A percentile compares a stretch with the other conserved stretches of the same genome.
Evolutionary conservation across 2,329 filamentous ascomycete genomes (phyloP).

Genomic region (Coniella lustricola): DNA sequence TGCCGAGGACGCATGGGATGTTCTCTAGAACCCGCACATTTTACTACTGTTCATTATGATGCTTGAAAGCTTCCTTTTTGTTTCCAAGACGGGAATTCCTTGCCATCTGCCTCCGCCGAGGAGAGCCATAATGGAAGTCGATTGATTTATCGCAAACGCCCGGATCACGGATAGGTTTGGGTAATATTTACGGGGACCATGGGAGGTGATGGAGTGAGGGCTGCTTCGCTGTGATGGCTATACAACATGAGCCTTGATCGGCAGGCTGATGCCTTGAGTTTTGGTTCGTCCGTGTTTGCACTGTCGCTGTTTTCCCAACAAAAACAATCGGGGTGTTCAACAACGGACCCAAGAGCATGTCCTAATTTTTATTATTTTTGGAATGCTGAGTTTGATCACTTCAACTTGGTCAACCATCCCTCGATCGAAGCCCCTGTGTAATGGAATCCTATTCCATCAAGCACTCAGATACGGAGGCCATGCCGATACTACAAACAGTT

Average conservation of each 20-base stretch:
- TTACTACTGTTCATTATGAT: background rate
- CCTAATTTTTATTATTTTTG: too few species aligned
- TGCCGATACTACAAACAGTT: background rate
- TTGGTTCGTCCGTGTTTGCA: conserved; percentile 62
- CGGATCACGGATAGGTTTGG: too few species aligned
- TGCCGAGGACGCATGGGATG: conserved; percentile 91
- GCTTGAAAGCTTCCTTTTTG: background rate
- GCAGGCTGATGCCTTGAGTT: conserved; percentile 35
- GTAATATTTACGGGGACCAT: conserved; percentile 8
- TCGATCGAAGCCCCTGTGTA: conserved; percentile 17
- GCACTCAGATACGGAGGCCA: background rate
- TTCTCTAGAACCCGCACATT: conserved; percentile 49
- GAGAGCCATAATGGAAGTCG: background rate
- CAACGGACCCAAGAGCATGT: conserved; percentile 62
- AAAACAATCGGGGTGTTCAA: conserved; percentile 76
- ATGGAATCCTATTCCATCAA: background rate
- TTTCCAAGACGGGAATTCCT: background rate
- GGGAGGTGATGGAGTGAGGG: conserved; percentile 20
- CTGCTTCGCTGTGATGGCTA: conserved; percentile 44
- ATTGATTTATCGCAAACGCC: background rate
- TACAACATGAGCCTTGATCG: conserved; percentile 64
- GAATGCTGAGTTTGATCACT: conserved; percentile 41
- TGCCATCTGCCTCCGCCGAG: background rate
- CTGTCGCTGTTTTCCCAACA: conserved; percentile 79
- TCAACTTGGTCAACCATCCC: conserved; percentile 56